These are phyloP conservation scores for Forsythia suspensa DNA, from an alignment of 257 asterid genomes.

Conservation along the genomic window DNA sequence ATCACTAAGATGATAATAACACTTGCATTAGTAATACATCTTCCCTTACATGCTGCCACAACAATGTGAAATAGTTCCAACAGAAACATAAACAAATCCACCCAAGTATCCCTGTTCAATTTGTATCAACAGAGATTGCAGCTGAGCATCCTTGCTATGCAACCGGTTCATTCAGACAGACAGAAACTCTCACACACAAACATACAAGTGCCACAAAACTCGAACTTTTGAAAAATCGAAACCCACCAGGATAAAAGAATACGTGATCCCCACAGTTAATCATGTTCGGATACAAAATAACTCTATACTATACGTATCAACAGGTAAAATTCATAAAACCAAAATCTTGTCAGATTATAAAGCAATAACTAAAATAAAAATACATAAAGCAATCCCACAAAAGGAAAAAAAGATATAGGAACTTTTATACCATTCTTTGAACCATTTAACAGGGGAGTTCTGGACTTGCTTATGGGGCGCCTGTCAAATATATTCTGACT, in stretches of 20 bases:
- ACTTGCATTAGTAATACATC: neutral
- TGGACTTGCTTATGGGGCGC: constrained; percentile 43
- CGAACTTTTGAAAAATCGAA: neutral
- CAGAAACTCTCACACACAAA: neutral
- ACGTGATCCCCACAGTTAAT: neutral
- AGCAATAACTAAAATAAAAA: neutral
- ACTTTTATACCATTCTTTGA: constrained; percentile 41
- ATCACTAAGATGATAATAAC: neutral
- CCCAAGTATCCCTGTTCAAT: neutral
- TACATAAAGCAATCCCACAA: neutral
- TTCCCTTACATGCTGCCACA: neutral
- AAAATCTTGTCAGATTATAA: neutral
- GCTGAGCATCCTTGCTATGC: neutral
- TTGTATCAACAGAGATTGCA: neutral
- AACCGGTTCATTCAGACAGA: neutral
- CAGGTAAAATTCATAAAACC: neutral
- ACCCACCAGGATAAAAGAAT: neutral
- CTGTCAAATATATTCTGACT: constrained; percentile 37
- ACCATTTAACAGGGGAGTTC: constrained; percentile 46
- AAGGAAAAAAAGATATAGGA: neutral
- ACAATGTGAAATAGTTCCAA: neutral
- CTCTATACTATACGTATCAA: neutral
- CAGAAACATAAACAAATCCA: neutral
- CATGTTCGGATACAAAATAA: neutral
- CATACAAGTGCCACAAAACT: neutral